Conservation (phyloP, 179 eudicot genomes). For the Vitellaria paradoxa region DNA sequence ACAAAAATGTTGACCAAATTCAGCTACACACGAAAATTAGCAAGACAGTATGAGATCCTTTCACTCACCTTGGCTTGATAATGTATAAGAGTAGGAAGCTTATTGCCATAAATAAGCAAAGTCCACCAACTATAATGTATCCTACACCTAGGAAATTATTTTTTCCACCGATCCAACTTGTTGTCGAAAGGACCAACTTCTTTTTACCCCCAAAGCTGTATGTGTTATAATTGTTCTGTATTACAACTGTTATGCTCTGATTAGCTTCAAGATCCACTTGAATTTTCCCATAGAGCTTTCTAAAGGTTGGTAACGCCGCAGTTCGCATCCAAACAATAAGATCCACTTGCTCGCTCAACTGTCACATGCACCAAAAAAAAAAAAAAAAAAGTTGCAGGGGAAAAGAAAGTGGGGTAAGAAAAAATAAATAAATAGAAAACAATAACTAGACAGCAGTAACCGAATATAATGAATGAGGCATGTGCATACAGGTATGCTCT, state of each 20-base stretch:
- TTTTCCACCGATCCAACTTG: slow-evolving; percentile 89
- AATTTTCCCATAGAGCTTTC: slow-evolving; percentile 81
- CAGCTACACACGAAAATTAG: no score
- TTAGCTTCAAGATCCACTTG: slow-evolving; percentile 56
- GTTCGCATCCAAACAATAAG: slow-evolving; percentile 95
- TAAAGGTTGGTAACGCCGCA: slow-evolving; percentile 82
- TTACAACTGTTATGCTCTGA: slow-evolving; percentile 44
- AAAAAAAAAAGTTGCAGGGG: no score
- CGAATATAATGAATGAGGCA: not conserved
- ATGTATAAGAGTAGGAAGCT: slow-evolving; percentile 52
- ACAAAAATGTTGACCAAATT: no score
- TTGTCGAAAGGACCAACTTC: slow-evolving; percentile 72
- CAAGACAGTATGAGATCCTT: not conserved
- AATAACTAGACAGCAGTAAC: not conserved
- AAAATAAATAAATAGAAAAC: not conserved
- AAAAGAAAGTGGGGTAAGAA: not conserved
- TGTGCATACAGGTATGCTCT: slow-evolving; percentile 51
- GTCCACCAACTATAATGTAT: slow-evolving; percentile 68
- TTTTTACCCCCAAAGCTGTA: slow-evolving; percentile 78
- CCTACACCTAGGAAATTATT: slow-evolving; percentile 74
- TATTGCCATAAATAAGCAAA: slow-evolving; percentile 61
- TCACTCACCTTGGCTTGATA: slow-evolving; percentile 68
- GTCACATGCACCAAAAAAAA: slow-evolving; percentile 16
- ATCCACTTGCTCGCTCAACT: slow-evolving; percentile 84
- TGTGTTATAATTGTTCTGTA: slow-evolving; percentile 67